Base-by-base conservation (phyloP, 371 early-diverging fungal species). In the Apophysomyces ossiformis region DNA sequence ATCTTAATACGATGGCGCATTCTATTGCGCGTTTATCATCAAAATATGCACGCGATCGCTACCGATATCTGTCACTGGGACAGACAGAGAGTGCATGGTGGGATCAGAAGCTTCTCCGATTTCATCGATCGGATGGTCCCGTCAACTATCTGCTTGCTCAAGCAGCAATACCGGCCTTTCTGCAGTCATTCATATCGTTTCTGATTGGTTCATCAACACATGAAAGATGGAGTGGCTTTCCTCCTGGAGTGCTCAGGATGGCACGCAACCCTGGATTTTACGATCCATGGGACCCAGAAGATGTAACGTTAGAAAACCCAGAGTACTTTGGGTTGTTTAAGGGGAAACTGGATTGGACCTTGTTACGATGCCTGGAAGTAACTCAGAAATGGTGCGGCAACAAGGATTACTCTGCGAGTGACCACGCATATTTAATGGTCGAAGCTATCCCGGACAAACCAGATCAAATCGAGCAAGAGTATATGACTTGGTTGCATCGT, bases 1-100 rank as follows among this genome's bases (percentile, higher is more conserved):
- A 94, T 65, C 69, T 94, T 21, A 93, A 94, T 71, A 94, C 94
- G 0, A 88, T 93, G 81, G 92, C 88, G 0, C 94, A 93, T 64
- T 90, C 91, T 1, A 85, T 93, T 47, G 93, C 90, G 0, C 79
- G 94, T 5, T 70, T 94, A 1, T 89, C 91, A 37, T 84, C 87
- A 1, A 77, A 74, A 43, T 91, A 87, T 66, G 87, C 89, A 6
- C 73, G 75, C 2, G 94, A 93, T 68, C 78, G 83, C 64, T 91
- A 89, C 69, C 75, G 94, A 16, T 78, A 78, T 58, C 77, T 84
- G 32, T 85, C 89, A 0, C 50, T 93, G 4, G 92, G 92, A 0
- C 76, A 73, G 60, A 81, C 88, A 13, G 94, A 94, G 64, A 78
- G 91, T 43, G 86, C 86, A 60, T 93, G 91, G 91, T 91, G 90